Percentiles rank a stretch among this genome's conserved stretches.
These are phyloP conservation scores for Cyberlindnera amylophila DNA, from an alignment of 805 yeast species.

Conservation along the genomic window DNA sequence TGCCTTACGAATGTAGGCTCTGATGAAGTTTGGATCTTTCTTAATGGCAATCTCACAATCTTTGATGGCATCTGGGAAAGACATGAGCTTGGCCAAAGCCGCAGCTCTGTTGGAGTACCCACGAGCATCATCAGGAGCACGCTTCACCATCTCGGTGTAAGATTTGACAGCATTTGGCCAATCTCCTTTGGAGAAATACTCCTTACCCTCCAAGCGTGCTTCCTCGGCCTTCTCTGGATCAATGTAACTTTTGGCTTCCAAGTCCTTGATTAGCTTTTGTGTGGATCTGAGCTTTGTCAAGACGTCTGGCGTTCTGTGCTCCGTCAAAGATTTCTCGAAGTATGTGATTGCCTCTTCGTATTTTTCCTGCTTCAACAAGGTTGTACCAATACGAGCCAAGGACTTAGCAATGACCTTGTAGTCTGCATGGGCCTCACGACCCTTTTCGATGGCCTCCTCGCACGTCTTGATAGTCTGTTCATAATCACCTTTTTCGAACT, in stretches of 20 bases:
- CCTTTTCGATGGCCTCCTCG: slow-evolving; percentile 78
- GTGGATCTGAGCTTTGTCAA: slow-evolving; percentile 81
- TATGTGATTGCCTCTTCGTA: slow-evolving; percentile 66
- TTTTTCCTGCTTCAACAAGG: slow-evolving; percentile 73
- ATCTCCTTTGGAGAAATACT: slow-evolving; percentile 81
- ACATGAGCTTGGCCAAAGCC: slow-evolving; percentile 87
- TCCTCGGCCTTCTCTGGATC: slow-evolving; percentile 93
- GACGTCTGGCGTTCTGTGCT: slow-evolving; percentile 94
- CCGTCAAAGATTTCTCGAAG: slow-evolving; percentile 90
- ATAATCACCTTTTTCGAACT: slow-evolving; percentile 90
- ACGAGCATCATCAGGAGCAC: slow-evolving; percentile 95
- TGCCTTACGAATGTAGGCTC: slow-evolving; percentile 97
- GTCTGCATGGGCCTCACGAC: slow-evolving; percentile 87
- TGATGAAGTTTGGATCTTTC: slow-evolving; percentile 82
- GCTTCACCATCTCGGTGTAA: slow-evolving; percentile 91
- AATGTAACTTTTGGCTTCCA: slow-evolving; percentile 74
- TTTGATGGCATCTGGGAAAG: slow-evolving; percentile 93
- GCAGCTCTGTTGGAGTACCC: slow-evolving; percentile 99
- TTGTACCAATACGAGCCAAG: slow-evolving; percentile 84
- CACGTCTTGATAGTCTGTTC: slow-evolving; percentile 83
- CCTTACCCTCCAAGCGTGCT: slow-evolving; percentile 91
- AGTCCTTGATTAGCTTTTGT: slow-evolving; percentile 78
- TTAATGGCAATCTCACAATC: slow-evolving; percentile 90
- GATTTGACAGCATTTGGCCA: slow-evolving; percentile 97
- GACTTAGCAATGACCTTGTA: slow-evolving; percentile 90